Evolutionary conservation across 805 yeast species (phyloP).

Genomic region (Ogataea populi-albae): DNA sequence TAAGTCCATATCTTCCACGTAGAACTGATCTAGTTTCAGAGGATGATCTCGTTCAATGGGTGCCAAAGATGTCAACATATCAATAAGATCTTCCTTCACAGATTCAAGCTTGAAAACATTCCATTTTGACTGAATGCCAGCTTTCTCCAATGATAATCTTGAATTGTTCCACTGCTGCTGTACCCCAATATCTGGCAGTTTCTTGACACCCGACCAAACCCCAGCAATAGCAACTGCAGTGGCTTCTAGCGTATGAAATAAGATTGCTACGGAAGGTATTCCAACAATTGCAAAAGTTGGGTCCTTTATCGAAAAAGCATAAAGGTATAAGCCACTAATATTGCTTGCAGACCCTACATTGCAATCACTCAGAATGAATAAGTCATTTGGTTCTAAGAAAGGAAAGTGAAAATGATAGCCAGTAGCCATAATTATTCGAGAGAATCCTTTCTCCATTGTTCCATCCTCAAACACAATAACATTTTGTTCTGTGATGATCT

Average conservation of each 20-base stretch:
- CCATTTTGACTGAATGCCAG: not conserved
- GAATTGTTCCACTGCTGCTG: constrained; percentile 5
- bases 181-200: constrained; percentile 4
- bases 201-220: constrained; percentile 41
- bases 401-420: constrained; percentile 51
- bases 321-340: constrained; percentile 18
- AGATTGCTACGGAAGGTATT: constrained; percentile 36
- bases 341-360: constrained; percentile 1
- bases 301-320: constrained; percentile 37
- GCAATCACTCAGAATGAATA: constrained; percentile 6
- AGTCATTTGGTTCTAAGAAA: constrained; percentile 23
- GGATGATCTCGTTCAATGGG: not conserved
- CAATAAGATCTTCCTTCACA: not conserved
- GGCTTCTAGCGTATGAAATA: constrained; percentile 46
- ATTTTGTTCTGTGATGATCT: constrained; percentile 37
- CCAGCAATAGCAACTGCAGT: constrained; percentile 51
- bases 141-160: not conserved
- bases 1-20: not conserved
- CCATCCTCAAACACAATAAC: constrained; percentile 34
- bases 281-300: constrained; percentile 42
- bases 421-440: constrained; percentile 45
- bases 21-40: not conserved
- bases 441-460: constrained; percentile 30
- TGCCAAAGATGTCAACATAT: not conserved
- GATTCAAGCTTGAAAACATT: not conserved